phyloP scores from a whole-genome alignment of 164 flowering plant species.

The Cinnamomum micranthum region DNA sequence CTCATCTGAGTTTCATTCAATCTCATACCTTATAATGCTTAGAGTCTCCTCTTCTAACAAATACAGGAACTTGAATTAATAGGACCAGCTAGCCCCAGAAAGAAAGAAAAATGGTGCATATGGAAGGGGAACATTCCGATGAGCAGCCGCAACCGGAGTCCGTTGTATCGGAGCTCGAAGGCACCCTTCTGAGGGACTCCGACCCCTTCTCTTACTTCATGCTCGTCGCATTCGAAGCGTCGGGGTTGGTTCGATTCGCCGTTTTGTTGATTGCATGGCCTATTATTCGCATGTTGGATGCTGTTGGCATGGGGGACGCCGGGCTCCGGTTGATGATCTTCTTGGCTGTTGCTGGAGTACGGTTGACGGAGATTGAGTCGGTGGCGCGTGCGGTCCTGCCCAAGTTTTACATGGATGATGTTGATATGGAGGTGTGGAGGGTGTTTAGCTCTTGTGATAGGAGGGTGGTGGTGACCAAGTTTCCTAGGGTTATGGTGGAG shows the following conservation, averaged over 20 bases:
- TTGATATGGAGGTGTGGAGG: constrained; percentile 74
- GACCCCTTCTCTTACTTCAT: constrained; percentile 88
- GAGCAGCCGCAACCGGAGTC: constrained; percentile 22
- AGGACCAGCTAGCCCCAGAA: not conserved
- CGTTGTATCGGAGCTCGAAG: constrained; percentile 76
- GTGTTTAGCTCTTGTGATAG: constrained; percentile 49
- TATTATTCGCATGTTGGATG: constrained; percentile 40
- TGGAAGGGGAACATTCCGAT: not conserved
- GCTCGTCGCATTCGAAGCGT: constrained; percentile 89
- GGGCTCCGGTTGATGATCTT: constrained; percentile 65
- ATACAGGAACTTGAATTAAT: not conserved
- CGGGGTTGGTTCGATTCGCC: constrained; percentile 70
- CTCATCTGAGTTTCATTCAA: not conserved
- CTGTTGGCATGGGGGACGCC: constrained; percentile 33
- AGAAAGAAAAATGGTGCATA: not conserved
- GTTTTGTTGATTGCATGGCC: constrained; percentile 71
- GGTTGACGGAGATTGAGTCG: constrained; percentile 56
- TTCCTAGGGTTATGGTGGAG: constrained; percentile 80
- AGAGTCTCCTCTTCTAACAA: not conserved
- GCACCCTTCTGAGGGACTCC: constrained; percentile 51
- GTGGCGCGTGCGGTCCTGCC: constrained; percentile 94
- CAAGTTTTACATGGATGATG: constrained; percentile 85
- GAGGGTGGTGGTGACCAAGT: constrained; percentile 68
- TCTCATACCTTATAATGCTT: not conserved
- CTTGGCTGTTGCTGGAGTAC: constrained; percentile 59